Evolutionary conservation across 345 rosid genomes (phyloP).

Genomic region (Eucalyptus leucophloia): DNA sequence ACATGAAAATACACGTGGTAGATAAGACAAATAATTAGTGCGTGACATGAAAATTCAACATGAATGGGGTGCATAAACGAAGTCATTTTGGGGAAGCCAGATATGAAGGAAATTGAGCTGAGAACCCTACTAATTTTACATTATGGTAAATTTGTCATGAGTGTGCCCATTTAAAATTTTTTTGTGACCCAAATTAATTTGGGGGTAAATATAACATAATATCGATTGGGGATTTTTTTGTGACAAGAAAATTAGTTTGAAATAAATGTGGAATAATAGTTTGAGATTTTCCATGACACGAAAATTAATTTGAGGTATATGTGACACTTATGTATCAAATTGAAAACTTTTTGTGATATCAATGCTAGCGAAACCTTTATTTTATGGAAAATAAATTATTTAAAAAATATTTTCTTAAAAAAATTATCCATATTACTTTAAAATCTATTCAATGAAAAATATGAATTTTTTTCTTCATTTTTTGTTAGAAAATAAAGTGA

Average conservation of each 20-base stretch:
- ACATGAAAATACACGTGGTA: neutral
- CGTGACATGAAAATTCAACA: neutral
- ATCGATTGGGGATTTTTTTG: neutral
- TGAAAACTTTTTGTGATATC: neutral
- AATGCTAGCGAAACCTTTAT: neutral
- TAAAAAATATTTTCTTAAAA: neutral
- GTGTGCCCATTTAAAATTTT: too few relatives aligned
- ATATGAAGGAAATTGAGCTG: neutral
- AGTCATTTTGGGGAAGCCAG: neutral
- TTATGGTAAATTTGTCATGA: neutral
- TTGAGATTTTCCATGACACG: neutral
- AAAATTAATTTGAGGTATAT: neutral
- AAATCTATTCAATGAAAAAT: neutral
- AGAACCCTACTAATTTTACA: neutral
- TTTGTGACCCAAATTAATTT: neutral
- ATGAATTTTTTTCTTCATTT: neutral
- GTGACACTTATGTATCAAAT: rapidly evolving
- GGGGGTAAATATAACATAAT: too few relatives aligned
- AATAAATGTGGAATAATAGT: neutral
- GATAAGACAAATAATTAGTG: rapidly evolving
- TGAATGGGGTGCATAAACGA: neutral
- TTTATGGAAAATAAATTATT: neutral
- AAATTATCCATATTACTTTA: too few relatives aligned
- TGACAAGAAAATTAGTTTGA: neutral
- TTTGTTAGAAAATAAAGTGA: neutral